Base-by-base conservation (phyloP, 768 basidiomycete species). In the Boletus tylopilopsis region DNA sequence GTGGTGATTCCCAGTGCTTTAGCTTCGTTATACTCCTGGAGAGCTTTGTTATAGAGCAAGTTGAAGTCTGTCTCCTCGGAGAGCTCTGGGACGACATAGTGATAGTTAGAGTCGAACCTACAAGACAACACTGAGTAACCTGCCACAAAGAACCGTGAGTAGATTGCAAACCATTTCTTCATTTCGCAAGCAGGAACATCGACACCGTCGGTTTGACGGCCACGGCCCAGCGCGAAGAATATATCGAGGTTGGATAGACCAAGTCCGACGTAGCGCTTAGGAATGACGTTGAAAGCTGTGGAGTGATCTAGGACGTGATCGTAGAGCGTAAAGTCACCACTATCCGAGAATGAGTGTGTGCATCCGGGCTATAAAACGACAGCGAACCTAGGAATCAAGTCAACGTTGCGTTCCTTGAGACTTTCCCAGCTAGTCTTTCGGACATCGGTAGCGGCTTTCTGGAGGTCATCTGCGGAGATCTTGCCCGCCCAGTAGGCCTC, bases 171-270 rank as follows among this genome's bases (percentile, higher is more conserved):
- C 95, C 96, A 99, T 74, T 98, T 98, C 82, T 96, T 97, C 96
- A 98, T 98, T 78, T 97, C 94, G 56, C 82, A 92, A 41, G 94
- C 93, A 42, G 91, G 92, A 57, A 98, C 93, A 74, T 99, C 96
- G 62, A 98, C 94, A 52, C 84, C 87, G 56, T 83, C 90, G 35
- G 87, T 79, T 73, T 99, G 96, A 59, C 95, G 91, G 50, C 96
- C 96, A 73, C 96, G 95, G 46, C 95, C 96, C 90, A 98, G 94
- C 62, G 96, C 96, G 63, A 99, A 98, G 75, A 90, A 96, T 67
- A 94, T 85, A 73, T 99, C 95, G 57, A 98, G 84, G 55, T 83
- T 78, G 24, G 91, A 90, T 45, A 99, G 75, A 49, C 85, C 84
- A 57, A 90, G 87, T 45, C 87, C 86, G 52, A 81, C 74, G 71